Percentiles rank a stretch among this genome's conserved stretches.
Conservation (phyloP, 306 rosid genomes). For the Astragalus membranaceus region DNA sequence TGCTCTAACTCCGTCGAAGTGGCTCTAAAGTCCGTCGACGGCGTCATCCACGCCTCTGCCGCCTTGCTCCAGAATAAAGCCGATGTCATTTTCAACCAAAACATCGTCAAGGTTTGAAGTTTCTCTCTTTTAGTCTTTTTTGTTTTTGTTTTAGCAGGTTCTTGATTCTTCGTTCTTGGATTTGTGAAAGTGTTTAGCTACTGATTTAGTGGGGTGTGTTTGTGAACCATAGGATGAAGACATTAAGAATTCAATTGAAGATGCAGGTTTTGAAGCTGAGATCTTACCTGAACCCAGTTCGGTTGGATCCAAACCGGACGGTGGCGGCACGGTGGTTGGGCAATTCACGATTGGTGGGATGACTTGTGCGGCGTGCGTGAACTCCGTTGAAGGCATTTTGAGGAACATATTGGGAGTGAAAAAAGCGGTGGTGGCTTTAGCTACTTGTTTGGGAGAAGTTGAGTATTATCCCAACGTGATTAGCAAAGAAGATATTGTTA, state of each 20-base stretch:
- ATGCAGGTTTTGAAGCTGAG: conserved; percentile 98
- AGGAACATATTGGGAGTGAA: conserved; percentile 70
- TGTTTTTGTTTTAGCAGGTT: no score
- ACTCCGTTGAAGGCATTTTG: conserved; percentile 85
- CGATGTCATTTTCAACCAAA: no score
- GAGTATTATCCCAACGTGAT: conserved; percentile 67
- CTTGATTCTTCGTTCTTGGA: no score
- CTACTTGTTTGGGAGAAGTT: conserved; percentile 93
- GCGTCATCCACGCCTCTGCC: no score
- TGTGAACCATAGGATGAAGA: no score
- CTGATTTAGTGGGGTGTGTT: no score
- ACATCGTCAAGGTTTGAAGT: no score
- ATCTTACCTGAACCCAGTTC: no score
- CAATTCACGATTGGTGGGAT: conserved; percentile 92
- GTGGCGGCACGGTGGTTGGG: conserved; percentile 35
- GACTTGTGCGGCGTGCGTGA: conserved; percentile 99
- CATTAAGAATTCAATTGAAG: conserved; percentile 86
- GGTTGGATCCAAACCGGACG: background rate
- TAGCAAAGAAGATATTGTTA: conserved; percentile 81
- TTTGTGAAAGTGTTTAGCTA: no score
- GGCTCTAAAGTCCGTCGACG: no score
- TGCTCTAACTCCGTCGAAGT: conserved; percentile 91
- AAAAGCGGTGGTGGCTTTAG: conserved; percentile 89
- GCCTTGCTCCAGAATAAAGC: no score
- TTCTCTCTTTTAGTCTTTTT: no score